Percentiles rank a stretch among this genome's conserved stretches.
phyloP scores from a whole-genome alignment of 768 basidiomycete species.

The Leccinum uliginosum region DNA sequence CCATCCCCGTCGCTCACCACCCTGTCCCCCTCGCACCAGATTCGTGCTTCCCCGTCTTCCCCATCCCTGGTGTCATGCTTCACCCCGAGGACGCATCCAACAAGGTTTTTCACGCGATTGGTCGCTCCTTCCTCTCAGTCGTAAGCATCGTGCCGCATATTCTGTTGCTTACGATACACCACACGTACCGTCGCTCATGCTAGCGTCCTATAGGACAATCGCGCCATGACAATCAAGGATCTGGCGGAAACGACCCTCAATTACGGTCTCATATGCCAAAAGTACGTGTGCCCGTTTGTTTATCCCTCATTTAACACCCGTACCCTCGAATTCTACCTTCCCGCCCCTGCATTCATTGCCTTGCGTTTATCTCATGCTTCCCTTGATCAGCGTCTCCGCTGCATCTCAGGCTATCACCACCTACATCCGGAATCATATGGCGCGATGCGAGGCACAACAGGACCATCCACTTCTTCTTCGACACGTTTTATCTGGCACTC shows the following conservation, averaged over 20 bases:
- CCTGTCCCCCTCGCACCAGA: conserved; percentile 16
- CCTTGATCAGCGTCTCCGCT: conserved; percentile 55
- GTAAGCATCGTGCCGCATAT: conserved; percentile 38
- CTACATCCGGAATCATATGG: conserved; percentile 71
- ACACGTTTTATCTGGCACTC: conserved; percentile 68
- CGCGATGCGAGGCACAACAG: conserved; percentile 65
- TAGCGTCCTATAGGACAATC: conserved; percentile 52
- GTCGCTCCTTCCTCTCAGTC: conserved; percentile 67
- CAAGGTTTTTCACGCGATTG: conserved; percentile 72
- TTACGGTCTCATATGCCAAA: conserved; percentile 69
- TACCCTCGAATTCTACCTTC: conserved; percentile 7
- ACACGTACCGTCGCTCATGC: conserved; percentile 15
- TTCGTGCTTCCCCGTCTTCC: conserved; percentile 41
- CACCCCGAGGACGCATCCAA: conserved; percentile 70
- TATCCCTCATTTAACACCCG: conserved; percentile 7
- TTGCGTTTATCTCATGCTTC: conserved; percentile 12
- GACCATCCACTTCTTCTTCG: conserved; percentile 72
- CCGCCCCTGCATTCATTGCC: conserved; percentile 3
- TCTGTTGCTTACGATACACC: conserved; percentile 14
- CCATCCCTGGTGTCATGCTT: conserved; percentile 59
- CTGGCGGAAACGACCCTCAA: conserved; percentile 66
- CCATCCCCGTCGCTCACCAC: conserved; percentile 20
- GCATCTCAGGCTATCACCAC: conserved; percentile 80
- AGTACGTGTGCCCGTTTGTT: conserved; percentile 42
- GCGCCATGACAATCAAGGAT: conserved; percentile 85